Base-by-base conservation (phyloP, 169 alveolate genomes). In the Condylostoma magnum region DNA sequence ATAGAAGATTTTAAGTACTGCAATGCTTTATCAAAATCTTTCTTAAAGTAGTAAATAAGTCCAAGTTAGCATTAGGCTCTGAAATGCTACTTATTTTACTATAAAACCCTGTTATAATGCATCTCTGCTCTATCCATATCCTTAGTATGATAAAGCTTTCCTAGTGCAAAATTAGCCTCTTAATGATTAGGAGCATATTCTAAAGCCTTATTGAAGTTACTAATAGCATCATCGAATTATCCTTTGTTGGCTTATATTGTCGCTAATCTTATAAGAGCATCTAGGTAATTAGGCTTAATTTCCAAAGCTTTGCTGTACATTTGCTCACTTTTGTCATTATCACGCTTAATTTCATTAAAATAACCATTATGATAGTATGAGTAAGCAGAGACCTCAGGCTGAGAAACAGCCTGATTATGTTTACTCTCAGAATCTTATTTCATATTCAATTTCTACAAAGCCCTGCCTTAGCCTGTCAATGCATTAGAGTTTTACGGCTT, bases 201-300 rank as follows among this genome's bases (percentile, higher is more conserved):
- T 10, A 89, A 51, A 12, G 91, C 90, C 46, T 89, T 88, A 60
- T 79, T 80, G 48, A 83, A 79, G 69, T 89, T 84, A 48, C 85
- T 84, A 3, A 73, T 78, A 1, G 95, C 92, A 70, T 85, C 82
- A 15, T 76, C 80, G 33, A 71, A 46, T 51, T 89, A 85, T 15
- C 91, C 89, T 30, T 71, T 50, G 36, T 81, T 79, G n/a, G 86
- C 83, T 30, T 77, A 43, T 31, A 84, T 56, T 1, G 92, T 82
- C 8, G 92, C 95, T 41, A 83, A 58, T 57, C 85, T 88, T n/a
- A 89, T 74, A 8, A 81, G 63, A 2, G 95, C 90, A 2, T 81
- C 85, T 6, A 85, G 79, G 44, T 89, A 91, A 12, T 76, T 77
- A 22, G 65, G 31, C 37, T 80, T 80, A 4, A 75, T 47, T 22